Conservation (phyloP, 345 rosid genomes). For the Pseudoturritis turrita region DNA sequence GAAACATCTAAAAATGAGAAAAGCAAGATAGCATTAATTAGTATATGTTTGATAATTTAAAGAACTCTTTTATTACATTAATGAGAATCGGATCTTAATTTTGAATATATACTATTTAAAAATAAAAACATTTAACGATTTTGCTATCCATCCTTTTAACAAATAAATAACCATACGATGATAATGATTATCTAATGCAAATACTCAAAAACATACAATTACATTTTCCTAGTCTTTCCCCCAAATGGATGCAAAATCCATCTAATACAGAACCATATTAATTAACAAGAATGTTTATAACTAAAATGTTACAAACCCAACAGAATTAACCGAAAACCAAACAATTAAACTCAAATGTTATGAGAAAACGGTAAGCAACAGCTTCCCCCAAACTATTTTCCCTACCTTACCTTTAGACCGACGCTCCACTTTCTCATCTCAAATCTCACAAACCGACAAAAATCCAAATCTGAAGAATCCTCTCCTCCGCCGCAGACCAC, state of each 20-base stretch:
- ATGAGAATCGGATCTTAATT: too few relatives aligned
- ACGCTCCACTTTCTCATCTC: neutral
- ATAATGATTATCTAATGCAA: too few relatives aligned
- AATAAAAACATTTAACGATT: too few relatives aligned
- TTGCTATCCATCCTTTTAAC: too few relatives aligned
- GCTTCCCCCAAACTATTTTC: neutral
- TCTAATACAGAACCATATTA: neutral
- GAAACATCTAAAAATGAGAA: too few relatives aligned
- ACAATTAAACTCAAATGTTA: neutral
- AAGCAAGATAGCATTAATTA: too few relatives aligned
- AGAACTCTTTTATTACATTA: too few relatives aligned
- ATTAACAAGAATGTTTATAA: neutral
- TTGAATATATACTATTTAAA: too few relatives aligned
- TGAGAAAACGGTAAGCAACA: constrained; percentile 1
- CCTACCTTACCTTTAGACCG: constrained; percentile 10
- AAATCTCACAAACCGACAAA: constrained; percentile 18
- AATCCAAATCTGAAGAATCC: neutral
- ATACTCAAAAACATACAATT: too few relatives aligned
- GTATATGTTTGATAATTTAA: too few relatives aligned
- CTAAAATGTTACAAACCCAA: neutral
- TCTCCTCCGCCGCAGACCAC: constrained; percentile 1
- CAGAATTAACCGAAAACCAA: neutral
- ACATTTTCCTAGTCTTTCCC: neutral
- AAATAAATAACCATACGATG: too few relatives aligned
- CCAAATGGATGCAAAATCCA: neutral